Conservation (phyloP, 805 yeast species). For the Teunomyces panamensis region DNA sequence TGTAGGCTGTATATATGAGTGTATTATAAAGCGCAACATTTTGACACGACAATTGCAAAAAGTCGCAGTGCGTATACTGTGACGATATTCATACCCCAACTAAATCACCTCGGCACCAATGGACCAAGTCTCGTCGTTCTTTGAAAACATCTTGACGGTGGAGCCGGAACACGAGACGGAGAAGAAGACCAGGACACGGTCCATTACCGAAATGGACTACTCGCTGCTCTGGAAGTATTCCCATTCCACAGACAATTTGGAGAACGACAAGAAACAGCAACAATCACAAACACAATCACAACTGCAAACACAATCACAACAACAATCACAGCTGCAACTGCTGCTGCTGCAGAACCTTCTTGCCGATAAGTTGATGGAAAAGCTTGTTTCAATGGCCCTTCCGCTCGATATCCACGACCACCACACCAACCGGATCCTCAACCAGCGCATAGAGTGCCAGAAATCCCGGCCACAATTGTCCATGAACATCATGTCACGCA, state of each 20-base stretch:
- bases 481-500: constrained; percentile 65
- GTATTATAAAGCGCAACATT: background rate
- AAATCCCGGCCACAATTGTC: constrained; percentile 66
- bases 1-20: background rate
- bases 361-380: constrained; percentile 72
- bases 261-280: background rate
- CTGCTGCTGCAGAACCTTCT: constrained; percentile 17
- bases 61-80: too few relatives aligned
- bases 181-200: background rate
- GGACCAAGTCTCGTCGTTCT: constrained; percentile 38
- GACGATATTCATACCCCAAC: too few relatives aligned
- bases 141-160: constrained; percentile 36
- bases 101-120: constrained; percentile 10
- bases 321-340: background rate
- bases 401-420: constrained; percentile 52
- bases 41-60: background rate
- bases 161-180: constrained; percentile 4
- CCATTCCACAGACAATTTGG: constrained; percentile 16
- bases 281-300: constrained; percentile 11
- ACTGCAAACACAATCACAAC: constrained; percentile 4
- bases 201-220: constrained; percentile 8
- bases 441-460: constrained; percentile 58
- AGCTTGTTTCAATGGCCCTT: constrained; percentile 65
- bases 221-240: constrained; percentile 24
- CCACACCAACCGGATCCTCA: constrained; percentile 40